Conservation (phyloP, 495 filamentous ascomycete species). For the Neurospora sp. region DNA sequence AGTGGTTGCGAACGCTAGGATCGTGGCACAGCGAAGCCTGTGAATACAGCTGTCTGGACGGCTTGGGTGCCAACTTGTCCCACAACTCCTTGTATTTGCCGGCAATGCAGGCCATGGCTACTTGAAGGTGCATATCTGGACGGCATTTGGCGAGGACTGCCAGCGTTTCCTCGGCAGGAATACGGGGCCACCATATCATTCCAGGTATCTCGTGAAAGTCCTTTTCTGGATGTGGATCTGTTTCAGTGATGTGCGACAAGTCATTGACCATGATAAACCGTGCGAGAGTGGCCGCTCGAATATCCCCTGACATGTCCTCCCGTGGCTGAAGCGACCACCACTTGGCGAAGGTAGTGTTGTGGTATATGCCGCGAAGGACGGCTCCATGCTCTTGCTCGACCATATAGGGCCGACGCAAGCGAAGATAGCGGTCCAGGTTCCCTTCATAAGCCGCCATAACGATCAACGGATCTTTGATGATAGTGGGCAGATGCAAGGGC, state of each 20-base stretch:
- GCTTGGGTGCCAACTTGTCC: background rate
- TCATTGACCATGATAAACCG: background rate
- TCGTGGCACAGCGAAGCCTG: background rate
- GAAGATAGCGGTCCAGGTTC: conserved; percentile 10
- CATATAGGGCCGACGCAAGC: conserved; percentile 2
- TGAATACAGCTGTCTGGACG: background rate
- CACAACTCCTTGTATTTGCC: background rate
- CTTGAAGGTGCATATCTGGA: background rate
- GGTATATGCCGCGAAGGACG: conserved; percentile 7
- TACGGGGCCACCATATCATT: background rate
- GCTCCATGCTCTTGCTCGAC: background rate
- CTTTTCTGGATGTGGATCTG: background rate
- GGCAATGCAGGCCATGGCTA: background rate
- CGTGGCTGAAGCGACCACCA: background rate
- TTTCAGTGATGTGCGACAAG: background rate
- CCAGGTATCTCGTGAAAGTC: background rate
- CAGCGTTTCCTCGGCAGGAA: background rate
- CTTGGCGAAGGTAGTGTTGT: conserved; percentile 8
- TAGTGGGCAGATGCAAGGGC: conserved; percentile 6
- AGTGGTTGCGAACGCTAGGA: background rate
- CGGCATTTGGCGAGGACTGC: background rate
- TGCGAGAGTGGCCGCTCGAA: background rate
- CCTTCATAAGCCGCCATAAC: conserved; percentile 11
- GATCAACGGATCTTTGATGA: conserved; percentile 10
- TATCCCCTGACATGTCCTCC: background rate